Evolutionary conservation across 140 eudicot genomes (phyloP).

Genomic region (Cichorium intybus): DNA sequence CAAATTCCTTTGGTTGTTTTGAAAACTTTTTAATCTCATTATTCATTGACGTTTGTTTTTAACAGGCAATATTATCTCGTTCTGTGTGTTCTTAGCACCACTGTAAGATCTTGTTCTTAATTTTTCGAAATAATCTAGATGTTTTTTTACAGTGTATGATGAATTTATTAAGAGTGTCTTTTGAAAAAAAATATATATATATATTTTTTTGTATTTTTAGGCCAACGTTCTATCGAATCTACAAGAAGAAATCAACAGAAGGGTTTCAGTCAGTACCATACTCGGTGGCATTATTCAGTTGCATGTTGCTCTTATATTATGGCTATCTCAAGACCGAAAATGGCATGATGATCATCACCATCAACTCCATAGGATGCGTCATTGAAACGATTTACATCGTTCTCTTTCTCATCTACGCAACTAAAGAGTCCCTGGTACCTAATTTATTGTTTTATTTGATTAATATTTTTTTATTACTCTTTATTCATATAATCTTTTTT

Average conservation of each 20-base stretch:
- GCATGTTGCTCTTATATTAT: constrained; percentile 58
- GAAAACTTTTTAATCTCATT: neutral
- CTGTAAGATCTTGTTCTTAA: constrained; percentile 42
- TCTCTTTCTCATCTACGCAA: constrained; percentile 57
- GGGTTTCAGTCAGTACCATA: constrained; percentile 75
- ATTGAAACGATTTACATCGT: constrained; percentile 41
- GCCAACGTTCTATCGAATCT: constrained; percentile 60
- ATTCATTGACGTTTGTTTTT: neutral
- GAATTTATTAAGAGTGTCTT: neutral
- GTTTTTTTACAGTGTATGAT: too few species aligned
- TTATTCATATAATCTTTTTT: neutral
- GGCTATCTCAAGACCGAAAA: constrained; percentile 48
- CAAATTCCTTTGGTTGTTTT: neutral
- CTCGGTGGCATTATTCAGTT: constrained; percentile 59
- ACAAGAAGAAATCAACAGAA: constrained; percentile 66
- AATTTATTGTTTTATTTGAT: neutral
- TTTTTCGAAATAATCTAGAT: neutral
- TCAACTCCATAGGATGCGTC: constrained; percentile 46
- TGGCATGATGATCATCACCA: constrained; percentile 46
- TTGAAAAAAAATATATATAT: neutral
- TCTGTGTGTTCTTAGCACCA: constrained; percentile 74
- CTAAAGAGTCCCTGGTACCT: constrained; percentile 9
- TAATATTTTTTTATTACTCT: neutral
- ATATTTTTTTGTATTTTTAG: constrained; percentile 20
- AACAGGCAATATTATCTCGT: constrained; percentile 68